Percentiles rank a stretch among this genome's conserved stretches.
Evolutionary conservation across 768 basidiomycete species (phyloP).

Genomic region (Termitomyces titanicus): DNA sequence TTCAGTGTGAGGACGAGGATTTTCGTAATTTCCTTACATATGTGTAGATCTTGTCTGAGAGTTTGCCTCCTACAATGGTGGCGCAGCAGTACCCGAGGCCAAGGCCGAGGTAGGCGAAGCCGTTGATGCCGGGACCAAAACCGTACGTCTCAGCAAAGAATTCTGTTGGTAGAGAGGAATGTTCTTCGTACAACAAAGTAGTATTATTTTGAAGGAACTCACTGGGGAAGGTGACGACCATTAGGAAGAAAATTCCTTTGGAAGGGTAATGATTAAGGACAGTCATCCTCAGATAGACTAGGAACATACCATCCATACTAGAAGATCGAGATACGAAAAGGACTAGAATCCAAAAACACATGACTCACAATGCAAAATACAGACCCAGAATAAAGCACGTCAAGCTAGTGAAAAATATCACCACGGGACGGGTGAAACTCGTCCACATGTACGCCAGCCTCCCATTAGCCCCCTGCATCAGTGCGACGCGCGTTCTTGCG

Average conservation of each 20-base stretch:
- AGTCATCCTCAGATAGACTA: neutral
- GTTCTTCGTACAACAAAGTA: neutral
- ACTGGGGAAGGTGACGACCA: constrained; percentile 68
- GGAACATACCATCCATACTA: constrained; percentile 48
- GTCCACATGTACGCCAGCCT: constrained; percentile 41
- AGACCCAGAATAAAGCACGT: constrained; percentile 68
- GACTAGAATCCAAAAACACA: neutral
- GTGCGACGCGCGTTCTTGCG: neutral
- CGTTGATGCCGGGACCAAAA: constrained; percentile 47
- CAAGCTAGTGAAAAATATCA: constrained; percentile 55
- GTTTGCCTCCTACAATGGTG: constrained; percentile 43
- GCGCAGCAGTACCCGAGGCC: constrained; percentile 51
- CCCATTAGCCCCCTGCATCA: neutral
- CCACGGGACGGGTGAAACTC: constrained; percentile 56
- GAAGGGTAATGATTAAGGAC: neutral
- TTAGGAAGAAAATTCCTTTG: constrained; percentile 62
- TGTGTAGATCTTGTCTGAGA: constrained; percentile 45
- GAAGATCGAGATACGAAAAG: neutral
- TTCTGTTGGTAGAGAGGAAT: constrained; percentile 18
- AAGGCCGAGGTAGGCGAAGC: constrained; percentile 51
- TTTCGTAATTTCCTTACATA: constrained; percentile 27
- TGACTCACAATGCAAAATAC: constrained; percentile 64
- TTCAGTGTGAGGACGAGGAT: neutral
- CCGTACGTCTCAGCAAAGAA: constrained; percentile 49
- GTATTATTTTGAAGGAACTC: constrained; percentile 15